phyloP scores from a whole-genome alignment of 2,329 filamentous ascomycete species.

The Boeremia exigua region DNA sequence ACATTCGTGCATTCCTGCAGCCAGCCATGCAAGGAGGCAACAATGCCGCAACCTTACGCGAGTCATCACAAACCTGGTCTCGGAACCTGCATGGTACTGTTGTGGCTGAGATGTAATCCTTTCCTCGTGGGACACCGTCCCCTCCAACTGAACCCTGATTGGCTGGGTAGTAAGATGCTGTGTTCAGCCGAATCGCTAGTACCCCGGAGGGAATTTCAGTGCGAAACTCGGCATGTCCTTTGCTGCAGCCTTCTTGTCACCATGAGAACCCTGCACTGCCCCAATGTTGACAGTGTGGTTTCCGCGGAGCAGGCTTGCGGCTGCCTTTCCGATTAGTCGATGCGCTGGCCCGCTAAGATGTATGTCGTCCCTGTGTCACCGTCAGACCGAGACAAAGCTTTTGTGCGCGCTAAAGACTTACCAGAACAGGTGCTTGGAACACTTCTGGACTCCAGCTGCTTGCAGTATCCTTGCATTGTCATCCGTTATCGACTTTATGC shows the following conservation, averaged over 20 bases:
- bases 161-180: constrained; percentile 5
- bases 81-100: constrained; percentile 18
- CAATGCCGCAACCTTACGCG: constrained; percentile 30
- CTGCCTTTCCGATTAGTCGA: constrained; percentile 44
- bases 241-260: constrained; percentile 20
- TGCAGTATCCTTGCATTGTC: constrained; percentile 27
- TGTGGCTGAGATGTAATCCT: constrained; percentile 28
- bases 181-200: constrained; percentile 33
- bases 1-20: constrained; percentile 42
- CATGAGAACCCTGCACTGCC: constrained; percentile 12
- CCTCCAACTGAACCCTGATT: background rate
- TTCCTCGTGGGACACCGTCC: constrained; percentile 9
- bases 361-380: constrained; percentile 41
- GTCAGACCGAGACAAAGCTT: constrained; percentile 43
- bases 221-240: constrained; percentile 29
- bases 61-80: constrained; percentile 22
- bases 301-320: constrained; percentile 40
- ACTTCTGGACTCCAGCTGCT: constrained; percentile 37
- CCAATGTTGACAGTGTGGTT: constrained; percentile 40
- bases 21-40: constrained; percentile 45
- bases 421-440: constrained; percentile 46
- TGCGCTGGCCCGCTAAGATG: constrained; percentile 45
- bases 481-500: constrained; percentile 30
- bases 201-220: constrained; percentile 42
- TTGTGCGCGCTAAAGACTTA: constrained; percentile 34